phyloP scores from a whole-genome alignment of 805 yeast genomes.

The Allodekkera sacchari region DNA sequence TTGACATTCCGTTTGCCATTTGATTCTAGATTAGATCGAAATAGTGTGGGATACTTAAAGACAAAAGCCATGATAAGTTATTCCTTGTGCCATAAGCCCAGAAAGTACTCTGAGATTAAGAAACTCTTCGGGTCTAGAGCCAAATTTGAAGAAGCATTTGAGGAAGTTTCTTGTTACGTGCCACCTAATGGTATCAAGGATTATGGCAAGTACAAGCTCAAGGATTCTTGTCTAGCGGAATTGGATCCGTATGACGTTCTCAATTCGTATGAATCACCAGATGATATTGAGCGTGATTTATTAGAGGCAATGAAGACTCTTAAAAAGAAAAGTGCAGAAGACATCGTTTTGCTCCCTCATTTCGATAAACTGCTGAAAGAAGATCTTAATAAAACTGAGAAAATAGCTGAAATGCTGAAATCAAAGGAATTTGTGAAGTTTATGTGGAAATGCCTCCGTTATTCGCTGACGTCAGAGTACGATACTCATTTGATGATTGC shows the following conservation, averaged over 20 bases:
- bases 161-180: conserved; percentile 49
- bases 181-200: conserved; percentile 64
- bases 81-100: conserved; percentile 42
- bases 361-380: conserved; percentile 23
- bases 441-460: conserved; percentile 47
- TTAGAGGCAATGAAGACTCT: conserved; percentile 33
- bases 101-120: conserved; percentile 43
- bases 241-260: conserved; percentile 53
- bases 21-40: conserved; percentile 13
- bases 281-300: conserved; percentile 41
- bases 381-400: conserved; percentile 13
- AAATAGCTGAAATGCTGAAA: conserved; percentile 43
- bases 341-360: conserved; percentile 42
- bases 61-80: conserved; percentile 39
- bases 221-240: conserved; percentile 31
- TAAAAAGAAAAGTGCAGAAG: conserved; percentile 29
- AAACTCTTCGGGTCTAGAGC: conserved; percentile 22
- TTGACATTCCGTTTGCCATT: conserved; percentile 25
- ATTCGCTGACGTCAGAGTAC: conserved; percentile 40
- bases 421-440: conserved; percentile 47
- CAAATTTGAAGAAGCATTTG: conserved; percentile 41
- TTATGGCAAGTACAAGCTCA: conserved; percentile 58
- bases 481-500: conserved; percentile 50
- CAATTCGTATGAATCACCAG: conserved; percentile 40
- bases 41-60: conserved; percentile 10